These are phyloP conservation scores for Fusarium sp. DNA, from an alignment of 2,329 filamentous ascomycete genomes.

Conservation along the genomic window DNA sequence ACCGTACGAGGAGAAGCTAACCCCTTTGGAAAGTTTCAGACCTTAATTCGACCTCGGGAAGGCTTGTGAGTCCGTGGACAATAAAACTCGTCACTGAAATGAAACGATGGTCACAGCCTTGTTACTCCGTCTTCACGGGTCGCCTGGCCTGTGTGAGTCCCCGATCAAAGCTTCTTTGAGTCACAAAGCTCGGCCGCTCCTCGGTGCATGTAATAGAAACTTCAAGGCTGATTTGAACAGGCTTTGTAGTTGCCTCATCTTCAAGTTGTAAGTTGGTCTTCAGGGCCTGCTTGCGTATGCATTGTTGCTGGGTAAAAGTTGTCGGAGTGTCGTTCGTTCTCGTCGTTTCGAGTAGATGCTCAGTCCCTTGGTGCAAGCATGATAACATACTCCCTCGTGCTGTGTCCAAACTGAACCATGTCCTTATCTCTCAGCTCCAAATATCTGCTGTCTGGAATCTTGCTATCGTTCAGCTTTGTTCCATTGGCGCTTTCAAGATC, in stretches of 20 bases:
- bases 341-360: background rate
- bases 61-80: background rate
- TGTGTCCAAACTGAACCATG: constrained; percentile 87
- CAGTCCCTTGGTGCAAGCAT: constrained; percentile 74
- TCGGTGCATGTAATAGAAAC: background rate
- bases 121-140: background rate
- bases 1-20: background rate
- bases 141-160: background rate
- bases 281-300: background rate
- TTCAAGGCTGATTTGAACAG: background rate
- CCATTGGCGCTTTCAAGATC: constrained; percentile 95
- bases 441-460: constrained; percentile 79
- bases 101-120: background rate
- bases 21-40: background rate
- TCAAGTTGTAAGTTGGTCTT: background rate
- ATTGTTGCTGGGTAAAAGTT: background rate
- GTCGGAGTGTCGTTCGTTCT: background rate
- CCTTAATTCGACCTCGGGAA: background rate
- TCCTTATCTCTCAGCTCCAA: constrained; percentile 90
- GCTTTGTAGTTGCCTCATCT: background rate
- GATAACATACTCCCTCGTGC: constrained; percentile 92
- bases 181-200: constrained; percentile 4
- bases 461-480: constrained; percentile 81
- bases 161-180: constrained; percentile 8
- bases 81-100: background rate